Percentiles rank a stretch among this genome's conserved stretches.
Conservation (phyloP, 345 rosid species). For the Boechera retrofracta region DNA sequence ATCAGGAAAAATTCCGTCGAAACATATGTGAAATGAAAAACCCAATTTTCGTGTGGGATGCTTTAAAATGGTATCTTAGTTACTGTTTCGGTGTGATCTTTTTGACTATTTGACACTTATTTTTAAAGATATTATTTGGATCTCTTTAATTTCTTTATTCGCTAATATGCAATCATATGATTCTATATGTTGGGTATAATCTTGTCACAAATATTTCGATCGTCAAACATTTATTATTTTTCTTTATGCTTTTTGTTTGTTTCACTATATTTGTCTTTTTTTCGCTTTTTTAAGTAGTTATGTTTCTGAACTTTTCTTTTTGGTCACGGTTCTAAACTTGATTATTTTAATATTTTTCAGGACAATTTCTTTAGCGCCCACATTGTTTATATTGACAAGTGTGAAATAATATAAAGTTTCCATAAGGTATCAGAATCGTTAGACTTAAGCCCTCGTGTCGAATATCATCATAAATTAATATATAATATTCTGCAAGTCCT, state of each 20-base stretch:
- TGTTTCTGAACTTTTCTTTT: background rate
- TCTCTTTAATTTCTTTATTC: too few relatives aligned
- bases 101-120: constrained; percentile 25
- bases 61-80: background rate
- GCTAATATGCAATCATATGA: background rate
- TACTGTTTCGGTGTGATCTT: constrained; percentile 31
- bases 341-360: background rate
- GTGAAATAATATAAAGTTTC: background rate
- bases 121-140: too few relatives aligned
- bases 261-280: background rate
- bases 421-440: background rate
- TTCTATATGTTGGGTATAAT: background rate
- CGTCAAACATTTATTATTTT: background rate
- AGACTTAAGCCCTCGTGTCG: constrained; percentile 34
- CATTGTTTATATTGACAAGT: constrained; percentile 29
- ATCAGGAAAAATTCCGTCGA: constrained; percentile 5
- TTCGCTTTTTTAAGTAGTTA: background rate
- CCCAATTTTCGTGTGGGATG: constrained; percentile 11
- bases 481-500: background rate
- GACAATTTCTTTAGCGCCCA: constrained; percentile 20
- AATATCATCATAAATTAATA: background rate
- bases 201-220: background rate
- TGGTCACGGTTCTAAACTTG: background rate
- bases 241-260: background rate
- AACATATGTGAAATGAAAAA: constrained; percentile 35